Evolutionary conservation across 306 rosid genomes (phyloP), one percentile per base, ranked within the genome.

Genomic region (Cucurbita pepo): DNA sequence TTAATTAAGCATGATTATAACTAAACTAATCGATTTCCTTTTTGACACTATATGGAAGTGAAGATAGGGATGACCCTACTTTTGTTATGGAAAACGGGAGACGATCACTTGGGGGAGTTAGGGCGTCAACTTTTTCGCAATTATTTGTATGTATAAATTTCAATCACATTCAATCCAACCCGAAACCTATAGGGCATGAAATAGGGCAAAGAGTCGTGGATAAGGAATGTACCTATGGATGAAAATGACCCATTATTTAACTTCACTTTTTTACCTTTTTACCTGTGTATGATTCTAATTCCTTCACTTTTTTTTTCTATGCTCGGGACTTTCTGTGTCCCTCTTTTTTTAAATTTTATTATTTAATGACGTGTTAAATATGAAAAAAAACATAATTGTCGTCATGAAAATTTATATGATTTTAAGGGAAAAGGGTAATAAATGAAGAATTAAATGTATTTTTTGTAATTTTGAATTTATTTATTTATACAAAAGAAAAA

Each of bases 151-250:
- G 3, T 50, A 41, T 21, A 64, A 10, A 64, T 21, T 66, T 37
- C 55, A 66, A 41, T 65, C 70, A 21, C 70, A 37, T 71, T 71
- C 56, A 50, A 43, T 48, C 21, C 57, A 43, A 67, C 37, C 72
- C 72, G 18, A 67, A 44, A 47, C 45, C 13, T 48, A 48, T 16
- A 30, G 81, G 83, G 82, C 60, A 82, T 43, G 72, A 19, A 19
- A 44, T 44, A 30, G 34, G 55, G 40, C 10, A 44, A 45, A 18
- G 72, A 66, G 72, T 66, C 56, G 72, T 66, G 72, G 91, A 86
- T 78, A 84, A 82, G 91, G 87, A 89, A 81, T 83, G 83, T 81
- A 50, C 79, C 81, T 76, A 75, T 76, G 72, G 58, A 82, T 77
- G 86, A 79, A 75, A 87, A 77, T 47, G 82, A 75, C 77, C 85